Conservation (phyloP, 176 grass and related monocot species). For the Tillandsia leiboldiana region DNA sequence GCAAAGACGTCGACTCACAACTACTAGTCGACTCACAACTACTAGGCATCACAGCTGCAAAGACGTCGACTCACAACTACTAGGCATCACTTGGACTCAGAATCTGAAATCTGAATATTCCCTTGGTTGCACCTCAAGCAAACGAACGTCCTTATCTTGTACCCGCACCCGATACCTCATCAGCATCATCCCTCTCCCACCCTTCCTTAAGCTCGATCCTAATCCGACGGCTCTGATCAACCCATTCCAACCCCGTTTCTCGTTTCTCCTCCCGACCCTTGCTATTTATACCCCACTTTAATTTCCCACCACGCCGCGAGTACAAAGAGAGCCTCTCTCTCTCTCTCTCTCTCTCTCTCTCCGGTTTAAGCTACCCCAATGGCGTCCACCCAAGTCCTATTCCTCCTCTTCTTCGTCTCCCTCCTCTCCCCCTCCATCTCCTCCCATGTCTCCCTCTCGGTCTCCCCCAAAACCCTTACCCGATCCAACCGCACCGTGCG, state of each 20-base stretch:
- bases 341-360: background rate
- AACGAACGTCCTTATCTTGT: background rate
- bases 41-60: background rate
- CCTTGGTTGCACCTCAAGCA: background rate
- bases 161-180: background rate
- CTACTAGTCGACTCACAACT: background rate
- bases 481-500: constrained; percentile 29
- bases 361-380: constrained; percentile 30
- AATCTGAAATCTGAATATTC: background rate
- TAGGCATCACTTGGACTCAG: background rate
- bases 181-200: too few relatives aligned
- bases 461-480: constrained; percentile 38
- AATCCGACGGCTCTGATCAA: too few relatives aligned
- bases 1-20: too few relatives aligned
- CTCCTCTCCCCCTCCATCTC: constrained; percentile 28
- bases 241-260: background rate
- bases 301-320: background rate
- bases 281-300: background rate
- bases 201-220: too few relatives aligned
- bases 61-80: background rate
- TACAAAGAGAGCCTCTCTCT: background rate
- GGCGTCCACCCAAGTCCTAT: background rate
- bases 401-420: constrained; percentile 15
- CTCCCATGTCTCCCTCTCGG: constrained; percentile 32
- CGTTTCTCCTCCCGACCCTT: background rate